A percentile compares a stretch with the other conserved stretches of the same genome.
These are phyloP conservation scores for Ganoderma sp. DNA, from an alignment of 1,284 basidiomycete species.

Conservation along the genomic window DNA sequence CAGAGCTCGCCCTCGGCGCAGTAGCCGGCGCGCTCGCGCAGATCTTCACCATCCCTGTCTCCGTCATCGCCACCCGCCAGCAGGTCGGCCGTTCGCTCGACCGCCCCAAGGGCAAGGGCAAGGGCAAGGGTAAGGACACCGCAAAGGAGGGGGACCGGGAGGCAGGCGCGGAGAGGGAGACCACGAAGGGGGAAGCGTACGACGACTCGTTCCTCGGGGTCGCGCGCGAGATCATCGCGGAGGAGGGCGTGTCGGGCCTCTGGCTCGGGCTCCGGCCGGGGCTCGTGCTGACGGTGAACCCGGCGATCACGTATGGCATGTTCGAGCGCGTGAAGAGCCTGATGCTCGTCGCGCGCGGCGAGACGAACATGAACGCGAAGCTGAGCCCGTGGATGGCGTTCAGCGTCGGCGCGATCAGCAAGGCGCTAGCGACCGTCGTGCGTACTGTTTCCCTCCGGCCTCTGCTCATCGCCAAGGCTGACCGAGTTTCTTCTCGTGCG, in stretches of 20 bases:
- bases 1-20: constrained; percentile 90
- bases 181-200: constrained; percentile 41
- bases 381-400: constrained; percentile 86
- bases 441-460: constrained; percentile 44
- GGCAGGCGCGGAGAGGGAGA: constrained; percentile 31
- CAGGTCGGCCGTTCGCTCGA: constrained; percentile 70
- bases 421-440: constrained; percentile 95
- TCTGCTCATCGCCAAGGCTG: background rate
- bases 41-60: constrained; percentile 98
- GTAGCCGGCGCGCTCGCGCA: constrained; percentile 94
- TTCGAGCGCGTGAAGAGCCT: constrained; percentile 91
- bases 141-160: constrained; percentile 25
- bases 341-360: constrained; percentile 59
- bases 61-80: constrained; percentile 97
- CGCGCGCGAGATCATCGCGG: constrained; percentile 86
- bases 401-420: constrained; percentile 90
- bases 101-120: constrained; percentile 27
- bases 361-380: constrained; percentile 49
- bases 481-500: constrained; percentile 1
- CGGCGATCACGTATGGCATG: constrained; percentile 97
- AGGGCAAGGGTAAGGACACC: constrained; percentile 23
- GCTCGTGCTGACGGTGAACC: constrained; percentile 94
- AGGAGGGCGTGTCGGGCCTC: constrained; percentile 90
- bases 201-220: constrained; percentile 81
- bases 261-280: constrained; percentile 96